Evolutionary conservation across 2,329 filamentous ascomycete species (phyloP).

Genomic region (Xylariaceae sp.): DNA sequence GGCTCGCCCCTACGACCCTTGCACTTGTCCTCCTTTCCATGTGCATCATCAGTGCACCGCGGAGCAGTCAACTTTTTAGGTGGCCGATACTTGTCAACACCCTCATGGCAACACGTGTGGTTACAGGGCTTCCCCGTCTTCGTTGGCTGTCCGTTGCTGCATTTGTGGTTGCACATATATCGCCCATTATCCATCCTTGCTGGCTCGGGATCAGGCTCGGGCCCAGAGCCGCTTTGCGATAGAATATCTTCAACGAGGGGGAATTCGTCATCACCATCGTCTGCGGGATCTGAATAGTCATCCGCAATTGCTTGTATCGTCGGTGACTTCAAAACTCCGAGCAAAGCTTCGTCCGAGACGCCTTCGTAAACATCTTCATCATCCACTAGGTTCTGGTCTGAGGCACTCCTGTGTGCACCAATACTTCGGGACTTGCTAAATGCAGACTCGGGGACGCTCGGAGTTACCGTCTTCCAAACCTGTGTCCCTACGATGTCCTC

Average conservation of each 20-base stretch:
- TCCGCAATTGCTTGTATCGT: slow-evolving; percentile 16
- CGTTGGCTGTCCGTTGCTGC: slow-evolving; percentile 37
- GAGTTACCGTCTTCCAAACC: slow-evolving; percentile 26
- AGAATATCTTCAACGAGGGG: slow-evolving; percentile 47
- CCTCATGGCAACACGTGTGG: slow-evolving; percentile 68
- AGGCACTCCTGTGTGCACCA: no score
- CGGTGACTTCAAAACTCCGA: slow-evolving; percentile 28
- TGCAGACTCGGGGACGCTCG: slow-evolving; percentile 30
- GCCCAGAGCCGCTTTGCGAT: slow-evolving; percentile 23
- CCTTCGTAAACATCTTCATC: slow-evolving; percentile 29
- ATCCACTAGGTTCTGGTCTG: slow-evolving; percentile 4
- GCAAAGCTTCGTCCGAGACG: slow-evolving; percentile 39
- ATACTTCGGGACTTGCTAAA: no score
- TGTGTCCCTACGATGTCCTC: slow-evolving; percentile 71
- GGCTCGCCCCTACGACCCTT: background rate
- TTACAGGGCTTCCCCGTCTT: slow-evolving; percentile 49
- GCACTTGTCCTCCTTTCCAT: slow-evolving; percentile 4
- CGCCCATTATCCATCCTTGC: slow-evolving; percentile 60
- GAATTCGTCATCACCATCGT: slow-evolving; percentile 39
- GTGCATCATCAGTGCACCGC: slow-evolving; percentile 21
- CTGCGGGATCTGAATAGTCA: slow-evolving; percentile 7
- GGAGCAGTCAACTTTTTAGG: slow-evolving; percentile 29
- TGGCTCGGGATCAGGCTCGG: slow-evolving; percentile 39
- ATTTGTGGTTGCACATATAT: slow-evolving; percentile 69
- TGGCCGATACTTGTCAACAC: slow-evolving; percentile 57